These are phyloP conservation scores for Ulmus americana DNA, from an alignment of 331 rosid genomes.

Conservation along the genomic window DNA sequence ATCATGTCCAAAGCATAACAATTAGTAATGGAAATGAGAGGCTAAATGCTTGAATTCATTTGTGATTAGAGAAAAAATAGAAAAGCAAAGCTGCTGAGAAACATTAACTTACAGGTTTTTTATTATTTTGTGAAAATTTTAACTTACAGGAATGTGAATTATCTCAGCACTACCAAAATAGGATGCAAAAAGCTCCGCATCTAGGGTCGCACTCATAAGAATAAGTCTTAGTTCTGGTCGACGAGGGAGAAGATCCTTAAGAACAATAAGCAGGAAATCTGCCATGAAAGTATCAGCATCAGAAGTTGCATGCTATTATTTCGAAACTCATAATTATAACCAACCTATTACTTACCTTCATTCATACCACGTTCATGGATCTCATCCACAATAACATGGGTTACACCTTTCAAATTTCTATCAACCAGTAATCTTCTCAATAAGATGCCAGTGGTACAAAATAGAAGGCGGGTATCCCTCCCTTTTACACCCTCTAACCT, in stretches of 20 bases:
- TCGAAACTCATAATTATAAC: slow-evolving; percentile 24
- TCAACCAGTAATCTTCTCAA: slow-evolving; percentile 87
- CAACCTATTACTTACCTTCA: slow-evolving; percentile 61
- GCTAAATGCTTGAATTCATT: neutral
- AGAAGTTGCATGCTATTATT: slow-evolving; percentile 27
- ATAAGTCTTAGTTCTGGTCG: slow-evolving; percentile 80
- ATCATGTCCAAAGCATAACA: neutral
- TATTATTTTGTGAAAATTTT: neutral
- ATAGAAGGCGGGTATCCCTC: slow-evolving; percentile 81
- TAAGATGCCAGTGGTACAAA: slow-evolving; percentile 95
- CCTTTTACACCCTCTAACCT: slow-evolving; percentile 95
- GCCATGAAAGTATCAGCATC: slow-evolving; percentile 38
- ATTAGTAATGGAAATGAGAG: neutral
- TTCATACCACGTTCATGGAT: slow-evolving; percentile 99
- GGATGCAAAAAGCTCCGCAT: slow-evolving; percentile 78
- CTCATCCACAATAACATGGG: slow-evolving; percentile 94
- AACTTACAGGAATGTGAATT: slow-evolving; percentile 65
- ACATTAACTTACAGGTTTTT: slow-evolving; percentile 42
- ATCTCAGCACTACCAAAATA: slow-evolving; percentile 62
- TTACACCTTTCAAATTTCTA: slow-evolving; percentile 73
- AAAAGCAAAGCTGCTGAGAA: slow-evolving; percentile 10
- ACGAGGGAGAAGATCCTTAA: slow-evolving; percentile 80
- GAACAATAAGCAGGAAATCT: slow-evolving; percentile 94
- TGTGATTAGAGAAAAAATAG: neutral
- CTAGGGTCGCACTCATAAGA: slow-evolving; percentile 98